A percentile compares a stretch with the other conserved stretches of the same genome.
phyloP scores from a whole-genome alignment of 1,139 yeast genomes.

The Candida smagusa region DNA sequence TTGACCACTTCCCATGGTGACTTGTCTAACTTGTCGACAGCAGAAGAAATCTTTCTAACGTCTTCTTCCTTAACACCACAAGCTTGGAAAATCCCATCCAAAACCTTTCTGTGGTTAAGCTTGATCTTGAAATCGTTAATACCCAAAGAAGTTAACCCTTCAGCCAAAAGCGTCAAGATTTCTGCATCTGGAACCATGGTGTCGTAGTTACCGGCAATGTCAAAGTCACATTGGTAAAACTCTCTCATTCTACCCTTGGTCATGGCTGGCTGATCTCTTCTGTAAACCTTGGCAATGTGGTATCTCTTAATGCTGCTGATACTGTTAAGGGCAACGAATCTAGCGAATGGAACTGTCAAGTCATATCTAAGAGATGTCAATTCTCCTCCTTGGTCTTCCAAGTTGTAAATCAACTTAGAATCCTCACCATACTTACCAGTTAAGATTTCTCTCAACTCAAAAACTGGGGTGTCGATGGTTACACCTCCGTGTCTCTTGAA shows the following conservation, averaged over 20 bases:
- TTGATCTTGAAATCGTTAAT: conserved; percentile 86
- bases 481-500: conserved; percentile 97
- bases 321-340: conserved; percentile 94
- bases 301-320: conserved; percentile 85
- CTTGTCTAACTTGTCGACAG: conserved; percentile 95
- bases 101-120: conserved; percentile 88
- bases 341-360: conserved; percentile 95
- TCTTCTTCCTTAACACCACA: conserved; percentile 95
- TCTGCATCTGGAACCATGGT: conserved; percentile 96
- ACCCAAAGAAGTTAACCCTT: conserved; percentile 80
- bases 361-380: conserved; percentile 92
- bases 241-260: conserved; percentile 99
- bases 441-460: conserved; percentile 89
- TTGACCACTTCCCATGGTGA: conserved; percentile 92
- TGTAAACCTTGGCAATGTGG: conserved; percentile 95
- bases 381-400: conserved; percentile 98
- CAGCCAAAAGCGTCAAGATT: conserved; percentile 72
- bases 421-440: conserved; percentile 99
- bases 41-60: conserved; percentile 87
- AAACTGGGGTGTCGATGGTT: conserved; percentile 96
- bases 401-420: conserved; percentile 88
- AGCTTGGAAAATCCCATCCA: conserved; percentile 92
- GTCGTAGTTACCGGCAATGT: conserved; percentile 89
- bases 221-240: conserved; percentile 97
- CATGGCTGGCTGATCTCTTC: conserved; percentile 99